phyloP scores from a whole-genome alignment of 768 basidiomycete species.

The Coprinopsis cinerea region DNA sequence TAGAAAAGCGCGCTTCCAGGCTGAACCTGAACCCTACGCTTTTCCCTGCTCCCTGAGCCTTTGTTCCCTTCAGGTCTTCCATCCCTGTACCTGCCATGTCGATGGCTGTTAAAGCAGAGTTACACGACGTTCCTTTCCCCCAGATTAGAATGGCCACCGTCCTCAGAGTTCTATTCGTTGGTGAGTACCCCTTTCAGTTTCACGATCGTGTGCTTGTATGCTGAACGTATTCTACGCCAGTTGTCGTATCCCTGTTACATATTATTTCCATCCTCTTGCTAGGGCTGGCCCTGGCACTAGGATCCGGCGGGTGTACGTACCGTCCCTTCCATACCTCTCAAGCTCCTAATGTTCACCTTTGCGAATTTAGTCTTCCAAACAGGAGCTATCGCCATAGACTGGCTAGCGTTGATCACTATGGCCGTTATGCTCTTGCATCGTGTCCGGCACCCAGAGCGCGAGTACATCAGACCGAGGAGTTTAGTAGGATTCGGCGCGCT shows the following conservation, averaged over 20 bases:
- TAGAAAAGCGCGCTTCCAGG: too few relatives aligned
- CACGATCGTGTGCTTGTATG: neutral
- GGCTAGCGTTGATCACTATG: slow-evolving; percentile 16
- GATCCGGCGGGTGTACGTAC: slow-evolving; percentile 12
- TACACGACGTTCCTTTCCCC: neutral
- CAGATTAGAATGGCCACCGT: neutral
- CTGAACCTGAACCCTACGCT: too few relatives aligned
- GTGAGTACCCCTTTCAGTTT: neutral
- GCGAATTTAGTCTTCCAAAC: slow-evolving; percentile 12
- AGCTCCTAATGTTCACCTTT: neutral
- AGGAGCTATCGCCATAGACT: slow-evolving; percentile 12
- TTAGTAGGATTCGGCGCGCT: neutral
- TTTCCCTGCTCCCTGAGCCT: too few relatives aligned
- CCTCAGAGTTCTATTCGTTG: neutral
- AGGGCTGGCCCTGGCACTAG: slow-evolving; percentile 6
- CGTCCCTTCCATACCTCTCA: neutral
- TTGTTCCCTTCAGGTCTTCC: too few relatives aligned
- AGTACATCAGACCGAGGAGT: slow-evolving; percentile 9
- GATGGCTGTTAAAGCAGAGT: neutral
- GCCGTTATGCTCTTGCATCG: slow-evolving; percentile 15
- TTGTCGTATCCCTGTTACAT: slow-evolving; percentile 8
- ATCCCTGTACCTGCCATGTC: neutral
- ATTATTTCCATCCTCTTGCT: slow-evolving; percentile 9
- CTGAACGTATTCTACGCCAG: neutral
- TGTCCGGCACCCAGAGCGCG: slow-evolving; percentile 5